These are phyloP conservation scores for Irpex sp. DNA, from an alignment of 1,284 basidiomycete genomes.

Conservation along the genomic window DNA sequence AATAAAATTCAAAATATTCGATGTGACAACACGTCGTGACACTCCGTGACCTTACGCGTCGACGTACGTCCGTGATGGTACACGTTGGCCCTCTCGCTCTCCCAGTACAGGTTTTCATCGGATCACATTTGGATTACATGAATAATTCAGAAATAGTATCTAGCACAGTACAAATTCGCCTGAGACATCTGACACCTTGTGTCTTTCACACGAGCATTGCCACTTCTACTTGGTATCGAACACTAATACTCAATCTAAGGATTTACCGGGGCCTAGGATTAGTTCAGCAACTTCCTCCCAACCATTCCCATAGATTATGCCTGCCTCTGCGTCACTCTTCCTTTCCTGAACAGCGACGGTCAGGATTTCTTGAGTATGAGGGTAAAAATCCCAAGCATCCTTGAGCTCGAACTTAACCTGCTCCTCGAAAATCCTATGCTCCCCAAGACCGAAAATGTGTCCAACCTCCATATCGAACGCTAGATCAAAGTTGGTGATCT, in stretches of 20 bases:
- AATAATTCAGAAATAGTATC: too few species aligned
- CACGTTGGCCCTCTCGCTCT: not conserved
- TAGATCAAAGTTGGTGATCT: not conserved
- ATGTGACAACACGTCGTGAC: not conserved
- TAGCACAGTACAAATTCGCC: too few species aligned
- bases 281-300: too few species aligned
- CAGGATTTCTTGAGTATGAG: not conserved
- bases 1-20: not conserved
- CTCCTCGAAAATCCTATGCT: not conserved
- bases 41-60: not conserved
- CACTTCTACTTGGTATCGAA: too few species aligned
- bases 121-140: too few species aligned
- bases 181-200: too few species aligned
- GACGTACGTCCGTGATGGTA: not conserved
- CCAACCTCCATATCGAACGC: not conserved
- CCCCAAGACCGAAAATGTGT: not conserved
- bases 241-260: too few species aligned
- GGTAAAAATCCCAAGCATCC: not conserved
- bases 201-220: too few species aligned
- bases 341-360: not conserved
- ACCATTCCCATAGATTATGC: too few species aligned
- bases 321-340: not conserved
- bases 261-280: too few species aligned
- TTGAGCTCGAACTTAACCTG: not conserved
- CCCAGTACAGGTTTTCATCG: too few species aligned